Evolutionary conservation across 2,329 filamentous ascomycete species (phyloP).

Genomic region (Nemania abortiva): DNA sequence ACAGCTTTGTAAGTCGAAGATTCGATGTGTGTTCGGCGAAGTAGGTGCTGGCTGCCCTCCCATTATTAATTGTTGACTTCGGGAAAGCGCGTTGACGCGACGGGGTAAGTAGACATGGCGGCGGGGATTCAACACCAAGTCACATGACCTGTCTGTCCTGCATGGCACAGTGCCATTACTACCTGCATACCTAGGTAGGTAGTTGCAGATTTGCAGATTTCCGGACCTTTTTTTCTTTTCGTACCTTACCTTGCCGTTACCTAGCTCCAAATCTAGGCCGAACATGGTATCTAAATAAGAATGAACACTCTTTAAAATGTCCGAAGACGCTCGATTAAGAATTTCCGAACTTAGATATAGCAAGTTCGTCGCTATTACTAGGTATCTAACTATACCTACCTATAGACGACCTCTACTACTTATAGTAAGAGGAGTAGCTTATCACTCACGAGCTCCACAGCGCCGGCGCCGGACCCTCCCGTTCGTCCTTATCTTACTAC

Average conservation of each 20-base stretch:
- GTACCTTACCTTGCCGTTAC: no score
- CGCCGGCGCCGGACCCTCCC: not conserved
- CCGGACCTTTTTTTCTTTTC: no score
- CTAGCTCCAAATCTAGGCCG: no score
- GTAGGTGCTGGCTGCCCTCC: conserved; percentile 27
- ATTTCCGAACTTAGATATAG: no score
- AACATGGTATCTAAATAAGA: no score
- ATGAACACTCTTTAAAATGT: no score
- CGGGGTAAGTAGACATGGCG: conserved; percentile 9
- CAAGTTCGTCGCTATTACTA: no score
- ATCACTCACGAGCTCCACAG: conserved; percentile 17
- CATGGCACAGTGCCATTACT: not conserved
- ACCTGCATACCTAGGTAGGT: no score
- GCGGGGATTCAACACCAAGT: conserved; percentile 47
- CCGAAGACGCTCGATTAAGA: no score
- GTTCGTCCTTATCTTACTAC: not conserved
- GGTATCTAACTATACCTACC: no score
- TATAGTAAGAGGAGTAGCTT: not conserved
- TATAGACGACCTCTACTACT: no score
- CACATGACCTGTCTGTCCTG: conserved; percentile 42
- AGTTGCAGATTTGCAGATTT: no score
- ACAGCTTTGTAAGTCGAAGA: conserved; percentile 7
- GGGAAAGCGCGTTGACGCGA: conserved; percentile 47
- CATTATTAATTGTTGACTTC: conserved; percentile 42
- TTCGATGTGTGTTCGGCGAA: not conserved